Evolutionary conservation across 2,329 filamentous ascomycete species (phyloP), one percentile per base, ranked within the genome.

Genomic region (Colletotrichum horii): DNA sequence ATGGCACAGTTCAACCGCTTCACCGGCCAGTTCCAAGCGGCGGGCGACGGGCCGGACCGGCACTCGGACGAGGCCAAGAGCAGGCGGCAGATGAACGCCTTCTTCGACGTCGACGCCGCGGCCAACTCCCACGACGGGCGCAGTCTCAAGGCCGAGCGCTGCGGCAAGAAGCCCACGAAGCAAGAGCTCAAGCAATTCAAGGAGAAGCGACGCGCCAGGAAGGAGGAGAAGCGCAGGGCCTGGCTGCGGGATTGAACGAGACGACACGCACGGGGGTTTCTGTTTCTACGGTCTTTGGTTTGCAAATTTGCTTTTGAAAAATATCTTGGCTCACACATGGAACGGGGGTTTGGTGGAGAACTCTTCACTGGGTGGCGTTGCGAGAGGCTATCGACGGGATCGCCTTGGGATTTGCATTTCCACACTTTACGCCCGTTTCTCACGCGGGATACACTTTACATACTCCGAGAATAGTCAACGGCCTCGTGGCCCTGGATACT

Each of bases 41-140:
- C 87, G 4, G 90, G 91, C 14, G 87, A 93, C 77, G 93, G 90
- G 4, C 92, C 95, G 3, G 95, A 97, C 69, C 91, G 93, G 67
- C 94, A 96, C 87, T 94, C 92, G 79, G 96, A 98, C 81, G 95
- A 97, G 82, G 94, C 95, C 82, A 98, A 98, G 88, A 94, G 94
- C 76, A 90, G 89, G 67, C 90, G 97, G 60, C 97, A 98, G 86
- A 94, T 98, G 94, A 94, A 95, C 82, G 95, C 96, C 55, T 98
- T 94, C 85, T 99, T 98, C 83, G 96, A 99, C 82, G 96, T 98
- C 58, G 96, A 98, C 83, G 95, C 96, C 6, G 96, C 96, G 4
- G 96, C 96, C 6, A 98, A 98, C 82, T 91, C 92, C 74, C 96
- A 99, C 81, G 94, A 98, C 80, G 97, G 97, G 3, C 91, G 94